Evolutionary conservation across 2,329 filamentous ascomycete species (phyloP), one percentile per base, ranked within the genome.

Genomic region (Fusarium fracticaudum): DNA sequence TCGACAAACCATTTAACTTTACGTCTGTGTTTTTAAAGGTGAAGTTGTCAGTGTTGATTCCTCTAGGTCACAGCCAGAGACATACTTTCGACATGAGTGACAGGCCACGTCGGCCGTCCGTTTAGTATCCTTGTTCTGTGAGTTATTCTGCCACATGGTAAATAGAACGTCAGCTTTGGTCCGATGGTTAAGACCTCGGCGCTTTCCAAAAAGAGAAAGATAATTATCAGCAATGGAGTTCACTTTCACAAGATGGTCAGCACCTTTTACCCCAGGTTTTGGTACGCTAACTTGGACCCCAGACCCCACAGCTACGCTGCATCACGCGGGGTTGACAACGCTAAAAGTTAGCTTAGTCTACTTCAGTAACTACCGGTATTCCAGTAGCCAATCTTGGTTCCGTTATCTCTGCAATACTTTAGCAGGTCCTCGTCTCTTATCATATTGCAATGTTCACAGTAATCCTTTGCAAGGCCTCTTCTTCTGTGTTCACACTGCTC

Each of bases 41-140:
- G 2, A 33, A 3, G 3, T 12, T 50, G 47, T 50, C 15, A 50
- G 47, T 17, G 13, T 22, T 22, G 13, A 22, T 22, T 48, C 9
- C 9, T 50, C 14, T n/a, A 2, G 3, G 0, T 50, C 5, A 5
- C 29, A 31, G 2, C 8, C 2, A 10, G 26, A 15, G 5, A 33
- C 47, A 5, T n/a, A 51, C 47, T 33, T 51, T 18, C 47, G 47
- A 51, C 47, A 51, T 6, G 47, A 51, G 15, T 51, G 47, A 24
- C 47, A 51, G 31, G 47, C 47, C 0, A 51, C 29, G 3, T 33
- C 29, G 0, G 47, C 47, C 10, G 47, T 33, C 11, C 47, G 29
- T 13, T 33, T 51, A 13, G 47, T 51, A 33, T 51, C 22, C 47
- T 51, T 35, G 11, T 35, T 33, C 31, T 51, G 47, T 2, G 47